Evolutionary conservation across 176 grass and related monocot genomes (phyloP).

Genomic region (Ensete glaucum): DNA sequence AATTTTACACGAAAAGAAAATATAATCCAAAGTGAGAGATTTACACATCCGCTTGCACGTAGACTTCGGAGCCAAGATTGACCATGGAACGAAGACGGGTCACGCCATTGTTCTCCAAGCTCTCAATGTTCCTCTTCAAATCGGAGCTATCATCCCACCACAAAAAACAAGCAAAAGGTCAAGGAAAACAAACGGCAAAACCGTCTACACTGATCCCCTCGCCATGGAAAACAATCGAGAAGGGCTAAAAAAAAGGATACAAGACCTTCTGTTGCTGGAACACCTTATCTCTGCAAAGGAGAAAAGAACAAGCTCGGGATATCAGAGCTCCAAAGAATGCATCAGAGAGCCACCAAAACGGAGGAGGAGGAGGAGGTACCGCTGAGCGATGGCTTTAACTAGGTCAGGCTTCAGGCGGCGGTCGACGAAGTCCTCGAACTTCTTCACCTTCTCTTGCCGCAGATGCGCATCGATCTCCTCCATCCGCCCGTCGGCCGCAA

Average conservation of each 20-base stretch:
- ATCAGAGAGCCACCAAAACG: background rate
- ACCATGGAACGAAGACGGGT: constrained; percentile 73
- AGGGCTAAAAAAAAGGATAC: constrained; percentile 36
- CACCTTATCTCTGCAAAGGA: constrained; percentile 42
- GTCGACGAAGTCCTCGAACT: constrained; percentile 72
- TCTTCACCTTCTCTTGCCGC: constrained; percentile 59
- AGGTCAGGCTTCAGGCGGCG: constrained; percentile 64
- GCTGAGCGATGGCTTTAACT: constrained; percentile 49
- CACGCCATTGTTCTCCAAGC: constrained; percentile 67
- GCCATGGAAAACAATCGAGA: background rate
- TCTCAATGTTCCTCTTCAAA: constrained; percentile 90
- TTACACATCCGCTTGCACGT: constrained; percentile 91
- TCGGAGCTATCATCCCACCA: constrained; percentile 37
- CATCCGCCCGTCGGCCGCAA: constrained; percentile 5
- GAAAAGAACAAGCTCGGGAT: background rate
- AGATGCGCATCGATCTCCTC: constrained; percentile 4
- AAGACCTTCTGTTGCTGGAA: constrained; percentile 79
- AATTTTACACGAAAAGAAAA: background rate
- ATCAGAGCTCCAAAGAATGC: background rate
- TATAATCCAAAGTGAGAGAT: background rate
- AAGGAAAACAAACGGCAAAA: background rate
- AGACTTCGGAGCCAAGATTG: constrained; percentile 92
- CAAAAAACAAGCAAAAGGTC: background rate
- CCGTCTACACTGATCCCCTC: background rate
- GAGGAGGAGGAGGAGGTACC: constrained; percentile 21